These are phyloP conservation scores for Aspergillus sp. DNA, from an alignment of 2,329 filamentous ascomycete species.

Conservation along the genomic window DNA sequence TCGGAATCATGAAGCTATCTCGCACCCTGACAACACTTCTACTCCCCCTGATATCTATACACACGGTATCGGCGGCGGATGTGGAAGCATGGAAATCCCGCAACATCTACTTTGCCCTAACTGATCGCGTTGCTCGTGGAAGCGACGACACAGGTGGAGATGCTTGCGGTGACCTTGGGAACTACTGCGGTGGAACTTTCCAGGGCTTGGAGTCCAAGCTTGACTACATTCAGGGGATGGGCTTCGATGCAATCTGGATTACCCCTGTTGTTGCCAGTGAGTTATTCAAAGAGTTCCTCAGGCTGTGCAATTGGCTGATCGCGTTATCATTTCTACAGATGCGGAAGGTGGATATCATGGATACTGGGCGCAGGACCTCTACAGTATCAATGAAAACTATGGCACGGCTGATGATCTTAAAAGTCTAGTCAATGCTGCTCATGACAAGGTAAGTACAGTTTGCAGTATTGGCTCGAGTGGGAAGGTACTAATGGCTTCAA, in stretches of 20 bases:
- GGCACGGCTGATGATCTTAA: conserved; percentile 61
- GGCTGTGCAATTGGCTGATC: neutral
- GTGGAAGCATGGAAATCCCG: conserved; percentile 36
- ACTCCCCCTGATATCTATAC: neutral
- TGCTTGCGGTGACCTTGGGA: conserved; percentile 25
- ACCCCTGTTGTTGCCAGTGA: conserved; percentile 40
- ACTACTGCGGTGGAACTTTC: conserved; percentile 52
- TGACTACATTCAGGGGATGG: conserved; percentile 51
- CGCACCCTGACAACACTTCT: neutral
- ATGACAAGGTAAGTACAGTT: conserved; percentile 37
- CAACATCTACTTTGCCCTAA: conserved; percentile 48
- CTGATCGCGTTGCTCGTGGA: conserved; percentile 44
- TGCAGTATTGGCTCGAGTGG: neutral
- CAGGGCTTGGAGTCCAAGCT: conserved; percentile 39
- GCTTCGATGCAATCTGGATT: conserved; percentile 53
- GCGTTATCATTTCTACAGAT: conserved; percentile 23
- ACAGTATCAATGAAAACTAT: conserved; percentile 58
- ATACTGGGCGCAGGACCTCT: conserved; percentile 53
- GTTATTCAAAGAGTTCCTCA: neutral
- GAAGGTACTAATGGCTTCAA: neutral
- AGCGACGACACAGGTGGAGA: conserved; percentile 38
- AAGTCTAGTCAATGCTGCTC: conserved; percentile 55
- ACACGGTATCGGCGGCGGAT: neutral
- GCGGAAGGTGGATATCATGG: conserved; percentile 49
- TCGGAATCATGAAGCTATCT: neutral